Conservation (phyloP, 805 yeast species). For the Myxozyma vanderwaltii region DNA sequence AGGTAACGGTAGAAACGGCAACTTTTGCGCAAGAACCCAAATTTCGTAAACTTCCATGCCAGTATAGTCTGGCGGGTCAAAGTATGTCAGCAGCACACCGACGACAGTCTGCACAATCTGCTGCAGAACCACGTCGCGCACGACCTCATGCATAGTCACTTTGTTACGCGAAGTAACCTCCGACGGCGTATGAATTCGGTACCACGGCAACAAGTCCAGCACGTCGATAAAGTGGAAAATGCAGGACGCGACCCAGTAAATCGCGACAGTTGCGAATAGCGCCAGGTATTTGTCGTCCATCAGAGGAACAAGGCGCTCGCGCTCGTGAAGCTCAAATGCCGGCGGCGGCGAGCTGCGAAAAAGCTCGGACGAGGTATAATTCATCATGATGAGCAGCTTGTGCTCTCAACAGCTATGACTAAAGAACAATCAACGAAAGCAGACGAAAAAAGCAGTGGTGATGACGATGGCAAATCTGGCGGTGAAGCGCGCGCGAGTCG, state of each 20-base stretch:
- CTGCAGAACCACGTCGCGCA: slow-evolving; percentile 80
- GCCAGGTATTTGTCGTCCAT: slow-evolving; percentile 75
- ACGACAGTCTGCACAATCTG: slow-evolving; percentile 78
- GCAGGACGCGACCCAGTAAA: slow-evolving; percentile 78
- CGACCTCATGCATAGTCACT: slow-evolving; percentile 67
- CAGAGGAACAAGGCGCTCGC: slow-evolving; percentile 53
- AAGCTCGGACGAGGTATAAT: slow-evolving; percentile 10
- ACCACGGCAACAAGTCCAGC: slow-evolving; percentile 72
- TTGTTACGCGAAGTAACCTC: slow-evolving; percentile 77
- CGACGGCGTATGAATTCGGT: slow-evolving; percentile 89
- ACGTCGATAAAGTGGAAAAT: slow-evolving; percentile 76
- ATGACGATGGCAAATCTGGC: too few species aligned
- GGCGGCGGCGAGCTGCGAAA: slow-evolving; percentile 33
- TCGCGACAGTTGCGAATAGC: slow-evolving; percentile 70
- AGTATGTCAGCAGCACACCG: slow-evolving; percentile 57
- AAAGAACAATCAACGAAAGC: neutral
- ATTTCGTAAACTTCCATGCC: slow-evolving; percentile 31
- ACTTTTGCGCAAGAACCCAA: slow-evolving; percentile 49
- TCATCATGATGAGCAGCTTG: slow-evolving; percentile 1
- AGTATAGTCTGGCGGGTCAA: slow-evolving; percentile 50
- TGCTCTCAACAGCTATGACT: neutral
- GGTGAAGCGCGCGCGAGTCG: too few species aligned
- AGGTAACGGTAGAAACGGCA: slow-evolving; percentile 51
- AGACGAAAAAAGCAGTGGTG: neutral
- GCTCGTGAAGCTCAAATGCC: slow-evolving; percentile 26